Base-by-base conservation (phyloP, 2,329 filamentous ascomycete species). In the Ceratocystis alfenasii region DNA sequence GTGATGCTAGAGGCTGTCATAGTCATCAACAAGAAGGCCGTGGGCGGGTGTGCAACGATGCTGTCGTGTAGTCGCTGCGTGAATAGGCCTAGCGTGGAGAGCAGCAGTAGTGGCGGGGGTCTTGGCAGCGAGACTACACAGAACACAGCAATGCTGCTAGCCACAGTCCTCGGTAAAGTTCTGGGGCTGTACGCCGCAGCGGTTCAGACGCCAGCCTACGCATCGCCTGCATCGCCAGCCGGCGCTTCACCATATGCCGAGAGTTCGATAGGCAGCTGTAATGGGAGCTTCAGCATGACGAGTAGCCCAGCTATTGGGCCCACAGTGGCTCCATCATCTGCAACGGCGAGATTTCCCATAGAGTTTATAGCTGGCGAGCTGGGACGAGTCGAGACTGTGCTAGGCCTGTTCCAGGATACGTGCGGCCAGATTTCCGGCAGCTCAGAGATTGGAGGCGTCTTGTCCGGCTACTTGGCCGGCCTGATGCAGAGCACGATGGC, bases 71-170 rank as follows among this genome's bases (percentile, higher is more conserved):
- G 72, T 0, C 72, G 73, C 28, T 82, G 80, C 70, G 77, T 80
- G 73, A 75, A 73, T 65, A 73, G 74, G 12, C 75, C 75, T 1
- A 77, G 76, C 1, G 41, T 8, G n/a, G 46, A 48, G 30, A 36
- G 6, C 33, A 25, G 30, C 33, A 62, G 30, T 15, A 53, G 48
- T 22, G 12, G 48, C 3, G 5, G 48, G 6, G 15, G 48, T 15
- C 20, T 10, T 1, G 10, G 55, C 55, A 22, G 55, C 25, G 55
- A 25, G 12, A 25, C 55, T 59, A 76, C 74, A 2, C 76, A 78
- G 61, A 79, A 78, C 1, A 74, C 76, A 0, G 75, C 76, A 4
- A 81, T 80, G 79, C 74, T 81, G 0, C 73, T 81, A n/a, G 78
- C 77, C 0, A 80, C 79, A 0, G 73, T 81, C 22, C 76, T 82